Conservation (phyloP, 306 rosid genomes). For the Citrullus amarus region DNA sequence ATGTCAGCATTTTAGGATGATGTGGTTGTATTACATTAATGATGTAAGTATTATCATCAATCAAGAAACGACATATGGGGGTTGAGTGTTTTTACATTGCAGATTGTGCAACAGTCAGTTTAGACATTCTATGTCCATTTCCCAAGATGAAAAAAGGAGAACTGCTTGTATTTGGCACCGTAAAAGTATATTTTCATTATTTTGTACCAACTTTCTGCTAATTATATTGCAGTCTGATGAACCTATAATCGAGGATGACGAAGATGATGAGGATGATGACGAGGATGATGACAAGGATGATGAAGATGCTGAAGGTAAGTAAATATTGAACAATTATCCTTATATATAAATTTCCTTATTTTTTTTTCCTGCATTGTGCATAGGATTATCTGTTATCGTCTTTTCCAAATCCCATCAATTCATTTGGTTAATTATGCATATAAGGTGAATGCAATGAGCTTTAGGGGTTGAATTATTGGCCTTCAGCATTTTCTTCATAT, state of each 20-base stretch:
- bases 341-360: no score
- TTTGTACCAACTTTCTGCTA: not conserved
- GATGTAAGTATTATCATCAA: not conserved
- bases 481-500: not conserved
- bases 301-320: conserved; percentile 59
- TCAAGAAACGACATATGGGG: not conserved
- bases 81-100: not conserved
- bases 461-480: not conserved
- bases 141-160: not conserved
- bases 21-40: not conserved
- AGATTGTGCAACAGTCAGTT: not conserved
- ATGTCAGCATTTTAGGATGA: not conserved
- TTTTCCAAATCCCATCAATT: not conserved
- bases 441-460: not conserved
- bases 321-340: not conserved
- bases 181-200: not conserved
- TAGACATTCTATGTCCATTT: not conserved
- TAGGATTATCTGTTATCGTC: not conserved
- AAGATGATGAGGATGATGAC: conserved; percentile 49
- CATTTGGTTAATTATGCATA: not conserved
- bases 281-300: conserved; percentile 55
- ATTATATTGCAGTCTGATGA: conserved; percentile 43
- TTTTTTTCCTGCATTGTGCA: not conserved
- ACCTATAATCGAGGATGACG: conserved; percentile 73
- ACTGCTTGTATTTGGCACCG: not conserved